Percentiles rank a stretch among this genome's conserved stretches.
Conservation (phyloP, 208 protist species). For the Tetramitus jugosus region DNA sequence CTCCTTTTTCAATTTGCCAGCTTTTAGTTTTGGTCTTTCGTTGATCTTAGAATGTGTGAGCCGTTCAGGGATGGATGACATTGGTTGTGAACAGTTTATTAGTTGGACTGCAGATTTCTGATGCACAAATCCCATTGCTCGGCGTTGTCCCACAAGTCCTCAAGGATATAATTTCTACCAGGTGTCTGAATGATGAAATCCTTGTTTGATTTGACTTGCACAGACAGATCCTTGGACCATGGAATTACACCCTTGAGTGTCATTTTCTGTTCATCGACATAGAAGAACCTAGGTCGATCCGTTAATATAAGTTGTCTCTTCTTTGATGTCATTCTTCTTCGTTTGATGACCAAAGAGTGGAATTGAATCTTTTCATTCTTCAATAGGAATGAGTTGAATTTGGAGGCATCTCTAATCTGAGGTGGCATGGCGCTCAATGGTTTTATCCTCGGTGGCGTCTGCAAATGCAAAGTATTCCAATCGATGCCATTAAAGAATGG, state of each 20-base stretch:
- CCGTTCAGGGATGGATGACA: no score
- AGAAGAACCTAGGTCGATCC: not conserved
- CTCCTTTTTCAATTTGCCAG: no score
- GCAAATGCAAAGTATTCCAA: slow-evolving; percentile 14
- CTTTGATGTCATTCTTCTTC: slow-evolving; percentile 6
- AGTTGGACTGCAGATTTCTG: no score
- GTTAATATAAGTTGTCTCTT: slow-evolving; percentile 4
- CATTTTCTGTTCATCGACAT: slow-evolving; percentile 15
- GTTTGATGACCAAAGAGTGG: not conserved
- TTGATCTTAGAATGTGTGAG: no score
- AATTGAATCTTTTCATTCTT: slow-evolving; percentile 11
- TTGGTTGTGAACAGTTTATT: no score
- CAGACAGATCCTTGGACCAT: not conserved
- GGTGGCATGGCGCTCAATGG: no score
- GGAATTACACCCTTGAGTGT: slow-evolving; percentile 6
- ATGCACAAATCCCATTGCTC: no score
- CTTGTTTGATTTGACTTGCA: not conserved
- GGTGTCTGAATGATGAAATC: not conserved
- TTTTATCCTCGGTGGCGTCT: slow-evolving; percentile 4
- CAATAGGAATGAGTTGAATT: not conserved
- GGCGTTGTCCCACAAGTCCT: not conserved
- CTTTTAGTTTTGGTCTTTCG: no score
- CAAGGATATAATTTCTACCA: slow-evolving; percentile 1
- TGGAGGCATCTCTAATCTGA: not conserved
- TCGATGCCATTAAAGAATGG: slow-evolving; percentile 31